These are phyloP conservation scores for Hypomontagnella monticulosa DNA, from an alignment of 495 filamentous ascomycete species.

Conservation along the genomic window DNA sequence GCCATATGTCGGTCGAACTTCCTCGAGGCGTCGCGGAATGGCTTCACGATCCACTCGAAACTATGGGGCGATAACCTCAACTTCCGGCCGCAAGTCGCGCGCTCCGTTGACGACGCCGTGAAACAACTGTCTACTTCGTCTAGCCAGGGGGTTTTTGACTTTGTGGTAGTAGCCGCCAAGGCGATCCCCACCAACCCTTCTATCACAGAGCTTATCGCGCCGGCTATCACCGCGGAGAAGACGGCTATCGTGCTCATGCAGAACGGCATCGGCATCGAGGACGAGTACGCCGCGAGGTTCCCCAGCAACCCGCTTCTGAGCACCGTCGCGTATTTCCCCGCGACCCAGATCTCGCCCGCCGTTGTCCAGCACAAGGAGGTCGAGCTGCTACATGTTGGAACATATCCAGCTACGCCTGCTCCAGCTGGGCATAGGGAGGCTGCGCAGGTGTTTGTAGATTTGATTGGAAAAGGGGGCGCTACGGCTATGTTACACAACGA, in stretches of 20 bases:
- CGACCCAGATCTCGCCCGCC: constrained; percentile 53
- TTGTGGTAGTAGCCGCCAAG: constrained; percentile 61
- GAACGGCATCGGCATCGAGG: constrained; percentile 66
- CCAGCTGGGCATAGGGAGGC: constrained; percentile 37
- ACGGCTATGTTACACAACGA: constrained; percentile 54
- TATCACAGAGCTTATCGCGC: constrained; percentile 51
- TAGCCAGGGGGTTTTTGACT: constrained; percentile 55
- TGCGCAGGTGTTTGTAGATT: constrained; percentile 48
- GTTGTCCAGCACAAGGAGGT: constrained; percentile 46
- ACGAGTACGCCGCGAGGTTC: constrained; percentile 54
- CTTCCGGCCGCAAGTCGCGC: constrained; percentile 53
- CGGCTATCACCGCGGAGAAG: constrained; percentile 48
- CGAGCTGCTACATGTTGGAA: constrained; percentile 58
- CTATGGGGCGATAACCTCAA: constrained; percentile 54
- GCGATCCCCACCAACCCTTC: constrained; percentile 49
- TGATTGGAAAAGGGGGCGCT: constrained; percentile 52
- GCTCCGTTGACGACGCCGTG: constrained; percentile 51
- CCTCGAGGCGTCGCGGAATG: constrained; percentile 53
- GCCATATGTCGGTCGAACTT: constrained; percentile 68
- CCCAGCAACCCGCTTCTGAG: constrained; percentile 58
- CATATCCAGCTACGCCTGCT: constrained; percentile 51
- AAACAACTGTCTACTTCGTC: neutral
- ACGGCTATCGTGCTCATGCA: constrained; percentile 64
- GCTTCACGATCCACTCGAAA: constrained; percentile 61
- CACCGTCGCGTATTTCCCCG: constrained; percentile 60